Conservation (phyloP, 352 stramenopile species). For the Thalassiosira livingstoniorum region DNA sequence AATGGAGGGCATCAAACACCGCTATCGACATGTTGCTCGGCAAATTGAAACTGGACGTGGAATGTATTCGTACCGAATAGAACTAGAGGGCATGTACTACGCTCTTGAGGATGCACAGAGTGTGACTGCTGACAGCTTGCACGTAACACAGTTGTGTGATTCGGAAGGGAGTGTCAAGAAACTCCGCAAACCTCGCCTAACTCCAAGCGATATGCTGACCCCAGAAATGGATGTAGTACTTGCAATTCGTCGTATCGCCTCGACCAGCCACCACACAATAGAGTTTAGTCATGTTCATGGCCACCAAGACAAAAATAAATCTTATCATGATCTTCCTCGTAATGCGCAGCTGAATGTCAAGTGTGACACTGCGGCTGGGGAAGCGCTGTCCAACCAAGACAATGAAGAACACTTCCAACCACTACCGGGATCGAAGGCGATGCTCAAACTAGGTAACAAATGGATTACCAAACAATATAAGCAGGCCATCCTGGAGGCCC, state of each 20-base stretch:
- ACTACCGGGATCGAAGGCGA: neutral
- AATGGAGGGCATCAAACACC: neutral
- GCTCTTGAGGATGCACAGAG: neutral
- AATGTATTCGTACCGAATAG: neutral
- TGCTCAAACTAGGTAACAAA: neutral
- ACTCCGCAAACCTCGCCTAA: no score
- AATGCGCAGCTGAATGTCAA: neutral
- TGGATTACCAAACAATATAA: neutral
- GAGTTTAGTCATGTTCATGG: neutral
- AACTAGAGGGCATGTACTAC: neutral
- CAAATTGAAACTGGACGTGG: neutral
- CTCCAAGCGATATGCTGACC: neutral
- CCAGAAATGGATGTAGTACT: slow-evolving; percentile 6
- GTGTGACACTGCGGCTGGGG: neutral
- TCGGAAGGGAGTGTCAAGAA: neutral
- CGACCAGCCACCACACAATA: neutral
- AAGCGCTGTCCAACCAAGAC: neutral
- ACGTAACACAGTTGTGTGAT: neutral
- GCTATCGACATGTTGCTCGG: neutral
- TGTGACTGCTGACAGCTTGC: neutral
- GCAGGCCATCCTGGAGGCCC: neutral
- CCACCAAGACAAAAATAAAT: neutral
- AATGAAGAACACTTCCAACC: neutral
- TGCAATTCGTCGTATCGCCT: neutral
- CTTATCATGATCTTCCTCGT: neutral